phyloP scores from a whole-genome alignment of 73 alveolate genomes.

The Paramecium sexaurelia region DNA sequence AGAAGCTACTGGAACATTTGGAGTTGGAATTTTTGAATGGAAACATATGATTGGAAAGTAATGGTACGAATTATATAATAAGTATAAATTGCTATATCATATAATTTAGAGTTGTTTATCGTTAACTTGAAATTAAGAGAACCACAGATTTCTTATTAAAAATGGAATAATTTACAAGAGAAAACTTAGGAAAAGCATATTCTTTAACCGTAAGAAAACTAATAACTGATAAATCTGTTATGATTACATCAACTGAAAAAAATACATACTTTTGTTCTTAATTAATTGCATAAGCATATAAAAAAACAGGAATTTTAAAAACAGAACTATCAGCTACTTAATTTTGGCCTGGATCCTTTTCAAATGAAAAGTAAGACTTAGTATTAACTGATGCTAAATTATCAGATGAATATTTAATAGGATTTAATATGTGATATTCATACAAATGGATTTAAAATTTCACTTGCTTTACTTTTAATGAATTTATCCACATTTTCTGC shows the following conservation, averaged over 20 bases:
- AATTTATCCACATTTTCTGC: neutral
- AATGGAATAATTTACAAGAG: constrained; percentile 24
- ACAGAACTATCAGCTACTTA: constrained; percentile 28
- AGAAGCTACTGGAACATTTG: constrained; percentile 46
- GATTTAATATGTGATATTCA: constrained; percentile 58
- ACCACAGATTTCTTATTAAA: neutral
- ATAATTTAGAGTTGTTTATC: neutral
- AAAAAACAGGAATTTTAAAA: constrained; percentile 1
- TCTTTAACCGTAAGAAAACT: neutral
- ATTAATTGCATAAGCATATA: constrained; percentile 21
- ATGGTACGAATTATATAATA: constrained; percentile 39
- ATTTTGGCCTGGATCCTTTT: constrained; percentile 56
- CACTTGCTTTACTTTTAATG: constrained; percentile 25
- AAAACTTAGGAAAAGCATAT: constrained; percentile 29
- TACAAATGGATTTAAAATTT: constrained; percentile 19
- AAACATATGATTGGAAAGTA: neutral
- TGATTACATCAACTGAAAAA: neutral
- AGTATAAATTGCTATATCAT: neutral
- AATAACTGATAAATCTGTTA: constrained; percentile 5
- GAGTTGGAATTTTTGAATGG: constrained; percentile 53
- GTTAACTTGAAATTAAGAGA: neutral
- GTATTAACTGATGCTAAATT: neutral
- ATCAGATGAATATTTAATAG: constrained; percentile 52
- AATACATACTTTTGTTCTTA: constrained; percentile 44
- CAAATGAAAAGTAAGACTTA: constrained; percentile 27